These are phyloP conservation scores for Phytophthora megakarya DNA, from an alignment of 352 stramenopile species.

Conservation along the genomic window DNA sequence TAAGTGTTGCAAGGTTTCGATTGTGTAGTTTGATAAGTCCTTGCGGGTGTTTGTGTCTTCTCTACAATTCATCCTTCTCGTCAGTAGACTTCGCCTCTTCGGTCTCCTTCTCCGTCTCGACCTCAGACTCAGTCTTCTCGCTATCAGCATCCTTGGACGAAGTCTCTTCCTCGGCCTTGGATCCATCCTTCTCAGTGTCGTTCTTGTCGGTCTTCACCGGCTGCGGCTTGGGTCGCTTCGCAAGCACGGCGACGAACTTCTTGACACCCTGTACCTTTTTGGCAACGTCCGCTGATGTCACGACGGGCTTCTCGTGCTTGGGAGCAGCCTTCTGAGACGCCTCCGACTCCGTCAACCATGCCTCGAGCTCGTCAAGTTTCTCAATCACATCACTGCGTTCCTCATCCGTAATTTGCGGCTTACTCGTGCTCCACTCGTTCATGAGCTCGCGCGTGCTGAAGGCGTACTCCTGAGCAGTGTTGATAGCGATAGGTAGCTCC, in stretches of 20 bases:
- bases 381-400: conserved; percentile 88
- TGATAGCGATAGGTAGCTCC: conserved; percentile 83
- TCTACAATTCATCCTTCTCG: conserved; percentile 67
- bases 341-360: conserved; percentile 85
- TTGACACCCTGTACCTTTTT: conserved; percentile 88
- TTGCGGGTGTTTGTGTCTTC: conserved; percentile 33
- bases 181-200: conserved; percentile 43
- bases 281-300: conserved; percentile 87
- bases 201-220: conserved; percentile 50
- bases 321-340: conserved; percentile 61
- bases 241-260: conserved; percentile 77
- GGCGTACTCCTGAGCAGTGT: conserved; percentile 63
- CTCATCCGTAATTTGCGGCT: conserved; percentile 90
- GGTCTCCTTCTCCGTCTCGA: conserved; percentile 24
- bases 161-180: conserved; percentile 38
- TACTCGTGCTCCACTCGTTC: conserved; percentile 60
- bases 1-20: conserved; percentile 26
- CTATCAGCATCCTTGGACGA: conserved; percentile 29
- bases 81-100: conserved; percentile 33
- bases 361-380: conserved; percentile 83
- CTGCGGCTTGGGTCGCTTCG: conserved; percentile 77
- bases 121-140: conserved; percentile 33
- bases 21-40: conserved; percentile 36
- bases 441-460: conserved; percentile 70
- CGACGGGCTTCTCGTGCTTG: conserved; percentile 79